These are phyloP conservation scores for Hypoxylon trugodes DNA, from an alignment of 495 filamentous ascomycete species.

Conservation along the genomic window DNA sequence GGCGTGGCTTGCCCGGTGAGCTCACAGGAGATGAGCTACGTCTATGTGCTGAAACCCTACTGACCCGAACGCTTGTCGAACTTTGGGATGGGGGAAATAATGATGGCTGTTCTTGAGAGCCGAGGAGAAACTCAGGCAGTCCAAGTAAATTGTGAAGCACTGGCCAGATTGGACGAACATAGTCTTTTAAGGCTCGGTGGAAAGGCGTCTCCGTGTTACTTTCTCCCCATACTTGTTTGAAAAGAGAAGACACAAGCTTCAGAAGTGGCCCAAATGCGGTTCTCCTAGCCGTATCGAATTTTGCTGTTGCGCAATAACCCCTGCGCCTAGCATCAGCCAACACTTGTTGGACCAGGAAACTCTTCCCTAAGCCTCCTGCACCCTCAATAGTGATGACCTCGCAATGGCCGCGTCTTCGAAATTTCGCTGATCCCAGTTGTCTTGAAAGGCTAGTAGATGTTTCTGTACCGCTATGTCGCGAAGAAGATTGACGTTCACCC, in stretches of 20 bases:
- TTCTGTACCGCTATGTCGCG: slow-evolving; percentile 42
- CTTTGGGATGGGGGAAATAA: slow-evolving; percentile 34
- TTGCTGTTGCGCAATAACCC: slow-evolving; percentile 84
- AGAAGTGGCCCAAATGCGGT: slow-evolving; percentile 86
- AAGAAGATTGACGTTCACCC: slow-evolving; percentile 44
- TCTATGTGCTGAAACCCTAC: slow-evolving; percentile 40
- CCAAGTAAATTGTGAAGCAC: slow-evolving; percentile 78
- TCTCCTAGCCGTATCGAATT: slow-evolving; percentile 82
- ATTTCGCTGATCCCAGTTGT: slow-evolving; percentile 61
- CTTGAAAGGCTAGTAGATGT: slow-evolving; percentile 52
- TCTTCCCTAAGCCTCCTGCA: slow-evolving; percentile 82
- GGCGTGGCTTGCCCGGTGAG: slow-evolving; percentile 37
- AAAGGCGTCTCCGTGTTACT: slow-evolving; percentile 84
- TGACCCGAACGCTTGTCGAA: slow-evolving; percentile 19
- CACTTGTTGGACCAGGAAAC: slow-evolving; percentile 79
- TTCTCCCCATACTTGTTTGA: slow-evolving; percentile 92
- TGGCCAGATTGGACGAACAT: slow-evolving; percentile 80
- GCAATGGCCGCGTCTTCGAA: slow-evolving; percentile 71
- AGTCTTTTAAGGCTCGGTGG: slow-evolving; percentile 75
- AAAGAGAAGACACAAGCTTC: slow-evolving; percentile 79
- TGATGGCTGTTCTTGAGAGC: slow-evolving; percentile 42
- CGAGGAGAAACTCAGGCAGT: slow-evolving; percentile 77
- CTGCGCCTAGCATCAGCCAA: slow-evolving; percentile 74
- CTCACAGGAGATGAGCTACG: slow-evolving; percentile 55
- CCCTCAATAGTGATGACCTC: slow-evolving; percentile 83